Conservation (phyloP, 805 yeast genomes). For the Starmerella kuoi region DNA sequence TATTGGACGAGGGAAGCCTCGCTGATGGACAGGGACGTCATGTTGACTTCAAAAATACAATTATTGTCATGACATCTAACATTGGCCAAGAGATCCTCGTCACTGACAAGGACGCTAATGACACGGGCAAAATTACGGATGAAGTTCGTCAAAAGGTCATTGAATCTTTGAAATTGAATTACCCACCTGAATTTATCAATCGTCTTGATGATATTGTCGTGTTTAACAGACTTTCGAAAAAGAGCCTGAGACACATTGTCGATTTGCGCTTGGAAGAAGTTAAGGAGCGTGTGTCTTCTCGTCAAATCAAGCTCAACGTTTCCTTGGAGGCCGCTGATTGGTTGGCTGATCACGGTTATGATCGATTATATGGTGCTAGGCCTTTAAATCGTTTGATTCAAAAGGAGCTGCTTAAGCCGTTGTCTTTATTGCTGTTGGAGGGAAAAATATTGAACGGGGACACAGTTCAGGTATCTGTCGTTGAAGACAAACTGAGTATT, state of each 20-base stretch:
- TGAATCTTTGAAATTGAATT: slow-evolving; percentile 54
- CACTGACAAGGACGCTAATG: slow-evolving; percentile 41
- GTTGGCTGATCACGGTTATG: slow-evolving; percentile 79
- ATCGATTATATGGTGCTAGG: slow-evolving; percentile 86
- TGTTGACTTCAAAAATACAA: slow-evolving; percentile 87
- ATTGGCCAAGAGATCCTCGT: slow-evolving; percentile 86
- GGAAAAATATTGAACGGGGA: slow-evolving; percentile 61
- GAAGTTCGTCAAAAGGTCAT: slow-evolving; percentile 46
- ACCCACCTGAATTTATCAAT: slow-evolving; percentile 92
- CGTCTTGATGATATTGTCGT: slow-evolving; percentile 89
- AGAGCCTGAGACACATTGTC: slow-evolving; percentile 64
- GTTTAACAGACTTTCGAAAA: slow-evolving; percentile 76
- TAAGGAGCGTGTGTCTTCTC: slow-evolving; percentile 61
- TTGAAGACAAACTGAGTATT: slow-evolving; percentile 32
- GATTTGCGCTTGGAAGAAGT: slow-evolving; percentile 76
- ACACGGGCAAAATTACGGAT: slow-evolving; percentile 43
- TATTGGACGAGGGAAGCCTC: slow-evolving; percentile 84
- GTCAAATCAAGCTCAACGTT: slow-evolving; percentile 53
- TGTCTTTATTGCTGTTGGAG: slow-evolving; percentile 66
- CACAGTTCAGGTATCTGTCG: slow-evolving; percentile 40
- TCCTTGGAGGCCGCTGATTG: slow-evolving; percentile 57
- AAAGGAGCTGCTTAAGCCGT: slow-evolving; percentile 71
- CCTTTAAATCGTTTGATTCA: slow-evolving; percentile 87
- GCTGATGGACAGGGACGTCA: slow-evolving; percentile 93
- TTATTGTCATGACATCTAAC: slow-evolving; percentile 92